Evolutionary conservation across 176 grass and related monocot genomes (phyloP).

Genomic region (sorghum (Sorghum bicolor)): Sorghum_bicolor_NCBIv3 NC_012873.2:16075001-16075500

Average conservation of each 20-base stretch:
- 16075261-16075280: not conserved
- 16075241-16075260: not conserved
- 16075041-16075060: not conserved
- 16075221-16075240: no score
- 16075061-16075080: not conserved
- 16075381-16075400: no score
- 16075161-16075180: not conserved
- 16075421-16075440: no score
- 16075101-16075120: not conserved
- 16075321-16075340: not conserved
- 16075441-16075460: no score
- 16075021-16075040: not conserved
- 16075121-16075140: not conserved
- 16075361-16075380: no score
- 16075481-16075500: no score
- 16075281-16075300: not conserved
- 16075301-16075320: not conserved
- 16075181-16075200: not conserved
- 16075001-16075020: slow-evolving; percentile 59
- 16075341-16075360: not conserved
- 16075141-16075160: not conserved
- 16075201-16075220: not conserved
- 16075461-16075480: no score
- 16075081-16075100: not conserved
- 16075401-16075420: no score